Base-by-base conservation (phyloP, 2,329 filamentous ascomycete species). In the Ceratocystis colombiana region DNA sequence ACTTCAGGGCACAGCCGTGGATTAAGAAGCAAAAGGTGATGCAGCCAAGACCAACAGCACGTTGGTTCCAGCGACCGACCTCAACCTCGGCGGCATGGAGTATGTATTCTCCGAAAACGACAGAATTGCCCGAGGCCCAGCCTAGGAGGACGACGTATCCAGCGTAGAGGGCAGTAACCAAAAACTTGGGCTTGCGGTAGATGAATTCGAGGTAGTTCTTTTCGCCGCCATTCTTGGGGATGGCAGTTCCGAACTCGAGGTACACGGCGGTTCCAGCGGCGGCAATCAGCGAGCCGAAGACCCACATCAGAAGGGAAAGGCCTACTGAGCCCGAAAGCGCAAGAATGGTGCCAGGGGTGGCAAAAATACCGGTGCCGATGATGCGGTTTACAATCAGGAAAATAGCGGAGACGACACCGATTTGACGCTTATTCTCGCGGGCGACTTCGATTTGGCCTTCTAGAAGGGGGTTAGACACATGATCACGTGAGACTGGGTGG, bases 51-150 rank as follows among this genome's bases (percentile, higher is more conserved):
- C 84, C 86, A 20, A 88, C 77, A 55, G 79, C 84, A 48, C 86
- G 80, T 75, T 88, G 83, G 73, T 88, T 87, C 85, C 85, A 88
- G 25, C 84, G 78, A 62, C 77, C 80, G 28, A 86, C 82, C 69
- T 88, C 81, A 25, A 84, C 78, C 12, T 83, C 76, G 10, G 85
- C 82, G 7, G 86, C 86, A 71, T 86, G 79, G 1, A 89, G 79
- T 66, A 89, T 84, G 73, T 88, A 88, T 72, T 88, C 84, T 68
- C 85, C 85, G 69, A 89, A 88, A 48, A 88, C 80, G 69, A 89
- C 83, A 0, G 82, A 86, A 73, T 88, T 88, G 15, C 82, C 82
- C 5, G 82, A 82, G 0, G 84, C 84, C 84, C 84, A 88, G 12
- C 82, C 84, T 20, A 88, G 79, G 1, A 88, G 78, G 30, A 88